A percentile compares a stretch with the other conserved stretches of the same genome.
Conservation (phyloP, 768 basidiomycete genomes). For the Mycena kentingensis region DNA sequence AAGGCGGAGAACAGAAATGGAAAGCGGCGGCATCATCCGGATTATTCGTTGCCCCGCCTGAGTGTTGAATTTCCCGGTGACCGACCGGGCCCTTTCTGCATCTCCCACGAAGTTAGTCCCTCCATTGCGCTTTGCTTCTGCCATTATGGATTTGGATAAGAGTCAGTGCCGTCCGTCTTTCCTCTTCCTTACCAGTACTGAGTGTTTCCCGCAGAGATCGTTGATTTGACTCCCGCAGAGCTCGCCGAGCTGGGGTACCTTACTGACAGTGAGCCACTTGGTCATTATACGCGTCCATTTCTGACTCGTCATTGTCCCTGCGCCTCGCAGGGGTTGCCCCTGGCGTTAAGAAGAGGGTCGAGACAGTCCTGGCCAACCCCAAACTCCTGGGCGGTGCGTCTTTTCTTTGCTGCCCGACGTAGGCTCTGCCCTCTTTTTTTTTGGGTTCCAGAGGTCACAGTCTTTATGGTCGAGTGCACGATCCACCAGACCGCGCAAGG, state of each 20-base stretch:
- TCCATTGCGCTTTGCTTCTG: too few relatives aligned
- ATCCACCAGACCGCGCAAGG: conserved; percentile 9
- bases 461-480: conserved; percentile 32
- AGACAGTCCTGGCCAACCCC: conserved; percentile 28
- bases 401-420: conserved; percentile 31
- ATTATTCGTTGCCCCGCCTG: too few relatives aligned
- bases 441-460: conserved; percentile 30
- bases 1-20: too few relatives aligned
- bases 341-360: conserved; percentile 22
- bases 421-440: conserved; percentile 24
- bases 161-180: conserved; percentile 31
- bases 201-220: conserved; percentile 30
- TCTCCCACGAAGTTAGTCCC: too few relatives aligned
- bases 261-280: conserved; percentile 28
- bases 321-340: conserved; percentile 30
- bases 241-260: conserved; percentile 24
- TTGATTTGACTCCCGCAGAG: conserved; percentile 27
- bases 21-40: too few relatives aligned
- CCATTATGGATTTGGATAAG: too few relatives aligned
- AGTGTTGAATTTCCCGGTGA: too few relatives aligned
- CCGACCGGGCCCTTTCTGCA: too few relatives aligned
- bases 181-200: conserved; percentile 29
- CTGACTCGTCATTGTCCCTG: conserved; percentile 28
- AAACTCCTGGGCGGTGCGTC: conserved; percentile 25
- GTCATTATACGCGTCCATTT: conserved; percentile 27